Evolutionary conservation across 768 basidiomycete species (phyloP), one percentile per base, ranked within the genome.

Genomic region (Phallus indusiatus): DNA sequence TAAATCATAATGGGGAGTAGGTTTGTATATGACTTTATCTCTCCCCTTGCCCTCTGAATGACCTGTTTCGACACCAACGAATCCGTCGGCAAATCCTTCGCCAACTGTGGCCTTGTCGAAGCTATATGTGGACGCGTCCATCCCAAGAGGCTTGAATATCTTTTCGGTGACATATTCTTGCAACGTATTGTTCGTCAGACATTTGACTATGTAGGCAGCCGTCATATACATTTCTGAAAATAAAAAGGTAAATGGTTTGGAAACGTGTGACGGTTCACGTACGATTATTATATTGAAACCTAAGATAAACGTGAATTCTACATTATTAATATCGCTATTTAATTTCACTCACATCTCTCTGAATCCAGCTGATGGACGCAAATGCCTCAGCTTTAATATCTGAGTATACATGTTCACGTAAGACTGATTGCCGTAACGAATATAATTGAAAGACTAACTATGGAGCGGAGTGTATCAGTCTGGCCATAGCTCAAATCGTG

Each of bases 121-220:
- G 1, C 69, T 73, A 56, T 72, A 76, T 0, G 75, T 78, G 1
- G 77, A 73, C 1, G 68, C 65, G 0, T 64, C 59, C 78, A 81
- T 79, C 16, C 66, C 66, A 7, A 79, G 61, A 0, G 76, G 76
- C 0, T 56, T 33, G 54, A 79, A 72, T 12, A 80, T 70, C 9
- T 76, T 76, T 22, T 71, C 68, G 17, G 68, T 62, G 17, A 78
- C 75, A 37, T 77, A 81, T 1, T 72, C 66, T 10, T 66, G 63
- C 58, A 74, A 79, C 1, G 68, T 49, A 48, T 65, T 64, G 1
- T 65, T 71, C 0, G 74, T 60, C 50, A 74, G 74, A 21, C 54
- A 67, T 9, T 65, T 9, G 6, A 33, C 16, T 24, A 11, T 14
- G 28, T 55, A 46, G 36, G 33, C 42, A 20, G 35, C 54, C 36